Percentiles rank a stretch among this genome's conserved stretches.
These are phyloP conservation scores for Suillus lakei DNA, from an alignment of 768 basidiomycete species.

Conservation along the genomic window DNA sequence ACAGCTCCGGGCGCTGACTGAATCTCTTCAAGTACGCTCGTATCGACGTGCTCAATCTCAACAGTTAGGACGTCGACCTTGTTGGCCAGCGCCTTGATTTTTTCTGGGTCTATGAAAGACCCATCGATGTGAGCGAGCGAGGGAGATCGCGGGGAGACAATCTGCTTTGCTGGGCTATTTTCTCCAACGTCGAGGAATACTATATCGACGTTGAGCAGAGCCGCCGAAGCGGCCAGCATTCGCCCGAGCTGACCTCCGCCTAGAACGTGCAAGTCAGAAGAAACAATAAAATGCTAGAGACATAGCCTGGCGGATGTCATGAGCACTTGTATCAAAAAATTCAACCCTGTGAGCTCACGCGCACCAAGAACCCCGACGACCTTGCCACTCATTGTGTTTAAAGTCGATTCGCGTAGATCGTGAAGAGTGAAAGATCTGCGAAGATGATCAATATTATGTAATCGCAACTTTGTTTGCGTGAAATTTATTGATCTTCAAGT, in stretches of 20 bases:
- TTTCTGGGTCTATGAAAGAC: conserved; percentile 78
- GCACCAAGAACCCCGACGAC: conserved; percentile 34
- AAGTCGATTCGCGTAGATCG: conserved; percentile 1
- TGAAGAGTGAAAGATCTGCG: not conserved
- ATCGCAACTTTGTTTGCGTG: not conserved
- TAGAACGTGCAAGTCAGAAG: conserved; percentile 33
- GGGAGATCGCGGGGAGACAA: conserved; percentile 60
- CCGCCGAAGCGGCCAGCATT: conserved; percentile 92
- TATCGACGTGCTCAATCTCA: conserved; percentile 97
- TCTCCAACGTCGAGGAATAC: conserved; percentile 85
- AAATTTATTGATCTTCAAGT: not conserved
- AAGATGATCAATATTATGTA: conserved; percentile 7
- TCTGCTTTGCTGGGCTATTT: conserved; percentile 88
- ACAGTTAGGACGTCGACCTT: conserved; percentile 90
- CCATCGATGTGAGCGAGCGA: conserved; percentile 78
- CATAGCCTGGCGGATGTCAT: conserved; percentile 18
- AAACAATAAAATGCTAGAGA: conserved; percentile 1
- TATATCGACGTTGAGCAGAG: conserved; percentile 82
- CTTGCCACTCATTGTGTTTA: conserved; percentile 27
- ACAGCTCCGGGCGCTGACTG: conserved; percentile 34
- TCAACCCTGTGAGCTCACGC: conserved; percentile 23
- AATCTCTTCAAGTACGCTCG: conserved; percentile 61
- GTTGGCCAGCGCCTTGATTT: conserved; percentile 78
- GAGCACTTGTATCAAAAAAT: conserved; percentile 7
- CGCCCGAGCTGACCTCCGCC: conserved; percentile 98